Conservation (phyloP, 441 rosid genomes). For the Brassica hybrid region DNA sequence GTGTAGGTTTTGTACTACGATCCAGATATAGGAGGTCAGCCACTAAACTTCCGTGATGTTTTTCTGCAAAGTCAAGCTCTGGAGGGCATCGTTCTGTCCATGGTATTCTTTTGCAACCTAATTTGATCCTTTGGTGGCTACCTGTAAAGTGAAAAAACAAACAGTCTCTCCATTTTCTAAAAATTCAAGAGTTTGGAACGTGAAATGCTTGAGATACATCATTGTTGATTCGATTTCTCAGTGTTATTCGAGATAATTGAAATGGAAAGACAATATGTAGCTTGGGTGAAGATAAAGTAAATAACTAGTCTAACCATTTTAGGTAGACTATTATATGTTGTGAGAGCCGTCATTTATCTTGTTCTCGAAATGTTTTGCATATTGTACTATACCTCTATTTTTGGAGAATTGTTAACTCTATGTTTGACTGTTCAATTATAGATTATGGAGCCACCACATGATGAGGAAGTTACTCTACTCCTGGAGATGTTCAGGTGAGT, state of each 20-base stretch:
- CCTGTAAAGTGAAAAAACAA: slow-evolving; percentile 16
- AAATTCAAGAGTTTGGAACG: neutral
- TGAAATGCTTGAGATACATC: slow-evolving; percentile 21
- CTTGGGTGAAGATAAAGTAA: slow-evolving; percentile 22
- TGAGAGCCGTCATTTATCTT: slow-evolving; percentile 21
- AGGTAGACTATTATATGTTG: slow-evolving; percentile 15
- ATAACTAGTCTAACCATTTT: neutral
- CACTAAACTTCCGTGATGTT: slow-evolving; percentile 86
- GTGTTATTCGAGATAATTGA: neutral
- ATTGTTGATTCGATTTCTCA: slow-evolving; percentile 12
- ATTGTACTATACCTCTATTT: slow-evolving; percentile 34
- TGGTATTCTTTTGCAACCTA: slow-evolving; percentile 59
- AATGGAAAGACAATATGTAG: slow-evolving; percentile 6
- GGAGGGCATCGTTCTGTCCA: slow-evolving; percentile 87
- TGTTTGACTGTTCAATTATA: slow-evolving; percentile 53
- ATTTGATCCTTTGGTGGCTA: slow-evolving; percentile 17
- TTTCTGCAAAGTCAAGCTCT: slow-evolving; percentile 97
- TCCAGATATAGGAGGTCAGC: slow-evolving; percentile 81
- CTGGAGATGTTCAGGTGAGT: slow-evolving; percentile 91
- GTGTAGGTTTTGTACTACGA: slow-evolving; percentile 88
- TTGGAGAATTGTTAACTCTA: slow-evolving; percentile 43
- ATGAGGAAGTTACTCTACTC: slow-evolving; percentile 88
- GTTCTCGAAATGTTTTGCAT: slow-evolving; percentile 12
- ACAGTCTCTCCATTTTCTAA: slow-evolving; percentile 1
- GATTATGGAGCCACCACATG: slow-evolving; percentile 96